phyloP scores from a whole-genome alignment of 306 rosid genomes.

The Quercus bicolor region DNA sequence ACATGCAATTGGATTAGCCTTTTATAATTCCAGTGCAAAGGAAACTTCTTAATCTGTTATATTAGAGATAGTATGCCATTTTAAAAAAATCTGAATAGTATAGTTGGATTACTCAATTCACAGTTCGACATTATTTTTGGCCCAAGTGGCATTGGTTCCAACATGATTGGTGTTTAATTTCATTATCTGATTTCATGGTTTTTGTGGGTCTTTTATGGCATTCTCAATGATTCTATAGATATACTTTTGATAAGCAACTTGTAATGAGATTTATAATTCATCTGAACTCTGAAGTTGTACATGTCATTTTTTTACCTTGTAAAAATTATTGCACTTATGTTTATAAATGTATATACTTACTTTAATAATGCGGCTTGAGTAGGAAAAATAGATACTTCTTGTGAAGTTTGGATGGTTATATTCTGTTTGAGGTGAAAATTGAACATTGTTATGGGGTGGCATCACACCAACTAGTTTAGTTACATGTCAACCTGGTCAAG shows the following conservation, averaged over 20 bases:
- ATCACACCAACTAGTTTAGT: background rate
- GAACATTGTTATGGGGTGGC: background rate
- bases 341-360: slow-evolving; percentile 1
- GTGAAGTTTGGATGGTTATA: slow-evolving; percentile 6
- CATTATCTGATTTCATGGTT: background rate
- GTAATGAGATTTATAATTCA: background rate
- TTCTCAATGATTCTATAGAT: background rate
- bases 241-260: background rate
- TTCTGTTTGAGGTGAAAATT: slow-evolving; percentile 1
- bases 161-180: background rate
- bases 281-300: background rate
- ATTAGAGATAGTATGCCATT: too few relatives aligned
- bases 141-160: background rate
- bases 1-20: background rate
- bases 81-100: background rate
- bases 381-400: background rate
- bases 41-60: background rate
- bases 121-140: background rate
- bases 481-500: slow-evolving; percentile 4
- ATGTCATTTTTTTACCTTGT: background rate
- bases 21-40: background rate
- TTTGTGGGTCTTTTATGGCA: background rate
- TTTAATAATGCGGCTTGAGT: background rate
- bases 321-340: background rate
- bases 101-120: background rate